These are phyloP conservation scores for Hypericum perforatum DNA, from an alignment of 345 rosid genomes.

Conservation along the genomic window DNA sequence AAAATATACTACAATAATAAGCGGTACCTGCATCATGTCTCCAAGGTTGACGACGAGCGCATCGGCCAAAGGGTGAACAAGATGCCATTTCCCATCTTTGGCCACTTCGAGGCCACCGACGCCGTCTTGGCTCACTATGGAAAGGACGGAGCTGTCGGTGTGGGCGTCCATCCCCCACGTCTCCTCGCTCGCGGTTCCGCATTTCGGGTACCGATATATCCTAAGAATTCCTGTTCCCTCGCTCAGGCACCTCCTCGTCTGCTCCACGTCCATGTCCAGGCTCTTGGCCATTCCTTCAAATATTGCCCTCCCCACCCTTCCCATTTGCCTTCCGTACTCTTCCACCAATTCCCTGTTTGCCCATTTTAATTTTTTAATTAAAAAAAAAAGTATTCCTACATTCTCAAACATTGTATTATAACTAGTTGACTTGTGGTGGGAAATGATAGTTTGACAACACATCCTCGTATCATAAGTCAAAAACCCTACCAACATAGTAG, in stretches of 20 bases:
- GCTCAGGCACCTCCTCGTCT: conserved; percentile 23
- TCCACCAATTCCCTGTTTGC: conserved; percentile 33
- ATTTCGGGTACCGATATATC: conserved; percentile 50
- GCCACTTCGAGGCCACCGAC: conserved; percentile 60
- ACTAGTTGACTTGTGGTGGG: no score
- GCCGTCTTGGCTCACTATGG: conserved; percentile 48
- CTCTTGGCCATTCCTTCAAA: conserved; percentile 38
- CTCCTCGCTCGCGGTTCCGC: conserved; percentile 9
- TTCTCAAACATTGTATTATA: no score
- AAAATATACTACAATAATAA: no score
- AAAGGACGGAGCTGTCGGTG: conserved; percentile 71
- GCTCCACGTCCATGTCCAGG: conserved; percentile 31
- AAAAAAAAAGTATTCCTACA: no score
- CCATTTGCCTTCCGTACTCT: conserved; percentile 62
- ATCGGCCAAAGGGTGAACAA: conserved; percentile 34
- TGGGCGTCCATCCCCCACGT: conserved; percentile 53
- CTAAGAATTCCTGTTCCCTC: conserved; percentile 50
- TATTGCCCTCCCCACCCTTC: conserved; percentile 33
- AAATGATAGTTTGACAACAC: no score
- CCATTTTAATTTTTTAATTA: no score
- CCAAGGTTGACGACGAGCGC: conserved; percentile 62
- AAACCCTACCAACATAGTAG: no score
- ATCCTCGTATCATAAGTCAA: no score
- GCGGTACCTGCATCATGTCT: conserved; percentile 75
- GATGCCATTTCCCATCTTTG: conserved; percentile 50